Evolutionary conservation across 2,329 filamentous ascomycete species (phyloP), one percentile per base, ranked within the genome.

Genomic region (Fusarium scirpi): DNA sequence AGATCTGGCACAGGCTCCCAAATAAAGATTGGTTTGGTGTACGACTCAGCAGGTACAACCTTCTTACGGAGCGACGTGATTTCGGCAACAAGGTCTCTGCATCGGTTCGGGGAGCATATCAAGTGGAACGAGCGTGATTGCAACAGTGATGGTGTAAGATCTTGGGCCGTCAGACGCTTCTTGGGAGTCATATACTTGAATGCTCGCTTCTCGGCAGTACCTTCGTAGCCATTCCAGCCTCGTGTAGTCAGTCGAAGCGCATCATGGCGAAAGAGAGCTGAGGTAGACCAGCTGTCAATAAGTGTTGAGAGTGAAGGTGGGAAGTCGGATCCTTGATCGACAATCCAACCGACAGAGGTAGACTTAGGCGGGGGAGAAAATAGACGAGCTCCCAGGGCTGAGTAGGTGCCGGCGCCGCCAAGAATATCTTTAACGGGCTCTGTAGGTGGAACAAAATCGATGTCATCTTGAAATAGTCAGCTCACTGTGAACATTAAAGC

Each of bases 1-100:
- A 93, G 86, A 79, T 98, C 94, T 3, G 96, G 96, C 2, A 98
- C 92, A 1, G 96, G 96, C 78, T 99, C 96, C 95, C 95, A 99
- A 55, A 98, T 89, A 78, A 98, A 93, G 9, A 94, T 80, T 2
- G 94, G 92, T 49, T 87, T 86, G 2, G 83, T 75, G 71, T 84
- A 84, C 13, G 75, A 65, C 47, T 80, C 77, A 7, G 72, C 65
- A 1, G 79, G 67, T 16, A 73, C 65, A 25, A 82, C 67, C 11
- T 80, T 80, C 74, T 85, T 85, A 11, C 88, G 83, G 30, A 89
- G 85, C 6, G 84, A 81, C 8, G 90, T 83, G 63, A 98, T 92
- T n/a, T 90, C 87, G 3, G 87, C 80, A 24, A 96, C 90, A 24
- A 97, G 86, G 58, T 92, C 87, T 49, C 93, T 90, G 79, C 94